Evolutionary conservation across 345 rosid genomes (phyloP).

Genomic region (Zanthoxylum bungeanum): DNA sequence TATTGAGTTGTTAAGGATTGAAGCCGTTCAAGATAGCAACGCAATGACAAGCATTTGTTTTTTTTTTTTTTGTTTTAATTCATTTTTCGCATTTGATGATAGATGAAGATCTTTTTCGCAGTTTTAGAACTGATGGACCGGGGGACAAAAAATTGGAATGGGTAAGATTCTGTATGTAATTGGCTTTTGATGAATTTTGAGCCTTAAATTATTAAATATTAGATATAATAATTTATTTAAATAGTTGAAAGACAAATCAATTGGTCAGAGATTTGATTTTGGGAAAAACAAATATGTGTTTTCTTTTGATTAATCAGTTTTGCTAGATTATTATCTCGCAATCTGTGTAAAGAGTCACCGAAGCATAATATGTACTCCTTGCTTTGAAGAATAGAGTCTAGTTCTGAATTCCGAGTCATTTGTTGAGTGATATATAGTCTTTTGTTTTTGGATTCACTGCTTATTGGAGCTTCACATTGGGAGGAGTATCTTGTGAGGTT

Average conservation of each 20-base stretch:
- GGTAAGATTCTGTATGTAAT: slow-evolving; percentile 1
- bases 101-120: slow-evolving; percentile 3
- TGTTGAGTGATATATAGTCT: too few relatives aligned
- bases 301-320: not conserved
- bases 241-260: too few relatives aligned
- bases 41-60: not conserved
- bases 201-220: too few relatives aligned
- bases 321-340: not conserved
- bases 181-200: not conserved
- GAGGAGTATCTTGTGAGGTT: slow-evolving; percentile 47
- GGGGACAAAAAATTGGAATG: too few relatives aligned
- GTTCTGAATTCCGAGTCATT: too few relatives aligned
- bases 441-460: slow-evolving; percentile 48
- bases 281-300: too few relatives aligned
- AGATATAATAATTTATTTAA: not conserved
- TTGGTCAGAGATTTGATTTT: too few relatives aligned
- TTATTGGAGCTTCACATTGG: slow-evolving; percentile 43
- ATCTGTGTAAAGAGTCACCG: not conserved
- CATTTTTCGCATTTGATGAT: not conserved
- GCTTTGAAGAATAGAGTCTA: too few relatives aligned
- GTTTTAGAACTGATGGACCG: slow-evolving; percentile 4
- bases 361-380: not conserved
- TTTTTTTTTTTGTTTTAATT: not conserved
- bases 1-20: not conserved
- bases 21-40: not conserved